Evolutionary conservation across 2,329 filamentous ascomycete species (phyloP).

Genomic region (Verruconis gallopava): DNA sequence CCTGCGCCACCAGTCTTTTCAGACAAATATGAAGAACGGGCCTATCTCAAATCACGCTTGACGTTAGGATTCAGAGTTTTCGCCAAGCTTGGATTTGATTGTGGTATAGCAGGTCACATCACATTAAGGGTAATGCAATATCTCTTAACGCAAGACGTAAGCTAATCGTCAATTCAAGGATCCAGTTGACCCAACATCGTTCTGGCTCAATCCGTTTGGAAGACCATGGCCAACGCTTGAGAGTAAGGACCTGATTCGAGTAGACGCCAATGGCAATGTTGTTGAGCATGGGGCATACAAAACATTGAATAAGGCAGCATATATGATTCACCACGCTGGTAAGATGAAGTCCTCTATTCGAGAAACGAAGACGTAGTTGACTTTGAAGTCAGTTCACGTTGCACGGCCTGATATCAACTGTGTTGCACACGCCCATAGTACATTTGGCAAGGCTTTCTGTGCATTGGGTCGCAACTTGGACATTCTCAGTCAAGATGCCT

Average conservation of each 20-base stretch:
- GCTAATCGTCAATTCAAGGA: no score
- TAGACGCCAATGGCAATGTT: constrained; percentile 30
- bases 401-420: constrained; percentile 32
- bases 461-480: constrained; percentile 30
- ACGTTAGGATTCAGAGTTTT: constrained; percentile 11
- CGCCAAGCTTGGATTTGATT: constrained; percentile 10
- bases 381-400: no score
- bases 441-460: constrained; percentile 32
- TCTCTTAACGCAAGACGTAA: no score
- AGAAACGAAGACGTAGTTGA: no score
- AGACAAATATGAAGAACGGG: constrained; percentile 10
- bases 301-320: constrained; percentile 32
- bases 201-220: constrained; percentile 31
- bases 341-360: no score
- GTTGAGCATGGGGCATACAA: constrained; percentile 28
- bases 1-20: constrained; percentile 10
- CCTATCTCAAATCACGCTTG: constrained; percentile 11
- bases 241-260: constrained; percentile 33
- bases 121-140: constrained; percentile 8
- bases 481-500: constrained; percentile 28
- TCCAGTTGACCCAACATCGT: constrained; percentile 24
- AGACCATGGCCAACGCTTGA: constrained; percentile 30
- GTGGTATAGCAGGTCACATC: constrained; percentile 12
- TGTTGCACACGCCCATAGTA: constrained; percentile 33
- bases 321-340: constrained; percentile 33